phyloP scores from a whole-genome alignment of 2,329 filamentous ascomycete species.

The Coniochaeta hoffmannii region DNA sequence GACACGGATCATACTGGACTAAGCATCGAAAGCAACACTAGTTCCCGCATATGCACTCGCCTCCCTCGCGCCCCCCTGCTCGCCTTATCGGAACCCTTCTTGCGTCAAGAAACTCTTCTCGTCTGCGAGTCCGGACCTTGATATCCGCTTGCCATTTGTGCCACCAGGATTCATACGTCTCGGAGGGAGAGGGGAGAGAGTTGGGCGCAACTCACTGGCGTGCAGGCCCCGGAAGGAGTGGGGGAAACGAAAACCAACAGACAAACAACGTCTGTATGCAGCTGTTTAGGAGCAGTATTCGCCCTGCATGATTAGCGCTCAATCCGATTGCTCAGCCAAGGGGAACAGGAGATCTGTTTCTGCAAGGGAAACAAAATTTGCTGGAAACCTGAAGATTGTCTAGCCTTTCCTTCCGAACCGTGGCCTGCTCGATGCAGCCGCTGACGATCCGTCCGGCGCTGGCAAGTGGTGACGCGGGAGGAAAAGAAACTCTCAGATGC shows the following conservation, averaged over 20 bases:
- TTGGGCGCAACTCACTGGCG: conserved; percentile 1
- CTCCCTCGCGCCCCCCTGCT: neutral
- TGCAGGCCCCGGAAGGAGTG: neutral
- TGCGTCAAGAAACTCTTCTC: neutral
- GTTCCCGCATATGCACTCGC: neutral
- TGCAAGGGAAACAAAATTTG: conserved; percentile 7
- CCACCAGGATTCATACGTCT: neutral
- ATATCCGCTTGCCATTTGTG: neutral
- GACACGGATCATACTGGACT: neutral
- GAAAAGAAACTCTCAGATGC: neutral
- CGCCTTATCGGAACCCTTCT: neutral
- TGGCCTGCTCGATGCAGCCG: neutral
- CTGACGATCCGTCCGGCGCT: neutral
- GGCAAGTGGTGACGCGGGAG: neutral
- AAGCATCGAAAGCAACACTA: neutral
- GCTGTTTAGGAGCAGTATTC: conserved; percentile 13
- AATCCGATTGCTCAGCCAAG: conserved; percentile 11
- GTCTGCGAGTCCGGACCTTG: neutral
- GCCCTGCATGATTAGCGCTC: conserved; percentile 9
- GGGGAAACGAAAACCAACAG: conserved; percentile 12
- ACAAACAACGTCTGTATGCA: conserved; percentile 6
- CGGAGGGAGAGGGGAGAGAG: neutral
- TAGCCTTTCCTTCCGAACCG: neutral
- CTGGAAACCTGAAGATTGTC: neutral
- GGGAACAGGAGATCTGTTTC: conserved; percentile 2